Percentiles rank a stretch among this genome's conserved stretches.
Conservation (phyloP, 2,329 filamentous ascomycete genomes). For the Dactylonectria macrodidyma region DNA sequence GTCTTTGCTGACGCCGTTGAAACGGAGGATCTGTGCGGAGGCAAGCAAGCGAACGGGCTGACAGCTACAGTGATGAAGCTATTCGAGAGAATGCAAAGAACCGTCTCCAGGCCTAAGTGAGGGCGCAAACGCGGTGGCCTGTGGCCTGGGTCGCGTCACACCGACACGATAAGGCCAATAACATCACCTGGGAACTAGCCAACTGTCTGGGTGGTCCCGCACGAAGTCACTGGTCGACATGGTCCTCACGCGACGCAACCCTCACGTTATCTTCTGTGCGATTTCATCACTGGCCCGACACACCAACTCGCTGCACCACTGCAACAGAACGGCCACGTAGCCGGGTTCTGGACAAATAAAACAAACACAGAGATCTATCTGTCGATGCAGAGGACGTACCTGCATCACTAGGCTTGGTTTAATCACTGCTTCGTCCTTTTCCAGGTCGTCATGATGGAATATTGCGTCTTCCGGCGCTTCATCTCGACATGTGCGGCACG, state of each 20-base stretch:
- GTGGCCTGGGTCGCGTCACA: conserved; percentile 41
- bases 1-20: conserved; percentile 19
- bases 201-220: background rate
- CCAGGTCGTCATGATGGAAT: background rate
- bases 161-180: conserved; percentile 40
- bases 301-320: conserved; percentile 5
- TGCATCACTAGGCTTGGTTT: background rate
- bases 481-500: conserved; percentile 7
- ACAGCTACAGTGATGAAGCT: conserved; percentile 3
- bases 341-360: background rate
- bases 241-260: conserved; percentile 21
- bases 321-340: background rate
- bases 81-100: background rate
- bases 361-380: background rate
- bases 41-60: background rate
- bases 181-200: conserved; percentile 7
- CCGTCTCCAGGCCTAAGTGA: background rate
- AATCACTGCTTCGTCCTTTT: background rate
- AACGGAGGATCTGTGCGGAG: conserved; percentile 20
- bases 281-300: conserved; percentile 19
- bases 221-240: background rate
- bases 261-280: conserved; percentile 26
- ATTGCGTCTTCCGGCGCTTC: background rate
- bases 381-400: background rate
- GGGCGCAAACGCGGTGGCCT: background rate